Evolutionary conservation across 139 green algal genomes (phyloP), one percentile per base, ranked within the genome.

Genomic region (Chlorella sp.): DNA sequence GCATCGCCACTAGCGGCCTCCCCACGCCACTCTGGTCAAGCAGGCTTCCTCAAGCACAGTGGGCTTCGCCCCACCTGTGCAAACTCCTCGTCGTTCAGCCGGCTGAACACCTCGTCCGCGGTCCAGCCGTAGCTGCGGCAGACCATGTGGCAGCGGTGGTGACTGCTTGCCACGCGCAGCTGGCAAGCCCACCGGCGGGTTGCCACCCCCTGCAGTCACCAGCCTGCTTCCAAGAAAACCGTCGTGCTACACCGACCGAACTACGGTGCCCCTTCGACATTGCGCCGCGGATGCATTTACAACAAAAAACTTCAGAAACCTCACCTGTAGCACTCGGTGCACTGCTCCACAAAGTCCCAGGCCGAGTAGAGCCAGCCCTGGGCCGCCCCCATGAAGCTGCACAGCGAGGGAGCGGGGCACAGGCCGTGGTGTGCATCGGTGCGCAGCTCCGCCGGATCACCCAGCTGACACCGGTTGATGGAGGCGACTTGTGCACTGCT

Each of bases 301-400:
- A 46, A 43, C 34, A 51, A 28, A 75, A 13, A 34, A 5, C 68
- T 30, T 54, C 20, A 51, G 22, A 36, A 28, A 20, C 1, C 78
- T 26, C 70, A 88, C 69, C 73, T 76, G 79, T 92, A 92, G 58
- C 77, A 87, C 24, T 76, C 46, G n/a, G 22, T 46, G 14, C 84
- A 73, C 20, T 46, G 58, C 19, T 91, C 80, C 40, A 94, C 86
- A 80, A 96, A 95, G 74, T 85, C 86, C 28, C 48, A 73, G 26
- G 88, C 79, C 9, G 85, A 76, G 73, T 86, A 90, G 1, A 48
- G 43, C 36, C 74, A 85, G 44, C 93, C 91, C 22, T 90, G 72
- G 24, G 87, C 90, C 1, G 86, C 91, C 0, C 92, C 93, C 83
- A 92, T 93, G 88, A 96, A 96, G 16, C 87, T 82, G 76, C 76